These are phyloP conservation scores for Candida glaebosa DNA, from an alignment of 805 yeast genomes.

Conservation along the genomic window DNA sequence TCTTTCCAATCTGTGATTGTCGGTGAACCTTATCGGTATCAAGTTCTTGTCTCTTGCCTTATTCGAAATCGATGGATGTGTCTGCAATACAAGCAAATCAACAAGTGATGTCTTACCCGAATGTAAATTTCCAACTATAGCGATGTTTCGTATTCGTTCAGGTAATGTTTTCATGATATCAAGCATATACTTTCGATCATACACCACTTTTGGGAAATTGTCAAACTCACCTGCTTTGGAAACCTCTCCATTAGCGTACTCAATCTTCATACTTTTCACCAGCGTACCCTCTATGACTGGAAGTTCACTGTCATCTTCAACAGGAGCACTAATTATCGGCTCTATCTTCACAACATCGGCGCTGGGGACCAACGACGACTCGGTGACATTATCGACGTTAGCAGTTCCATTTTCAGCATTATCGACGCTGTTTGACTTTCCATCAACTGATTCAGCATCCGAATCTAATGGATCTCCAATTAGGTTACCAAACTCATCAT, in stretches of 20 bases:
- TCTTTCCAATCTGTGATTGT: conserved; percentile 64
- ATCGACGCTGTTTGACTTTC: conserved; percentile 5
- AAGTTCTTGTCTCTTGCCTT: conserved; percentile 22
- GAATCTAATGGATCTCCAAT: conserved; percentile 51
- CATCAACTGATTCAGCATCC: conserved; percentile 35
- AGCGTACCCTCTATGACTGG: conserved; percentile 62
- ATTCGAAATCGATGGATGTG: conserved; percentile 47
- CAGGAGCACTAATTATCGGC: conserved; percentile 5
- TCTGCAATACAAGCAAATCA: conserved; percentile 63
- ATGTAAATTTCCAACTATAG: conserved; percentile 75
- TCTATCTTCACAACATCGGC: background rate
- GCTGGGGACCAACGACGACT: conserved; percentile 4
- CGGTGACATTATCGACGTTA: conserved; percentile 4
- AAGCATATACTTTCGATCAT: conserved; percentile 60
- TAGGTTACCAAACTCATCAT: conserved; percentile 79
- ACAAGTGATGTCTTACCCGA: conserved; percentile 83
- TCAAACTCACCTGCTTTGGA: conserved; percentile 8
- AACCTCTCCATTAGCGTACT: conserved; percentile 11
- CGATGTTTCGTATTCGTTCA: conserved; percentile 66
- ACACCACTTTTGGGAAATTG: conserved; percentile 56
- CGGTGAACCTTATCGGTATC: conserved; percentile 62
- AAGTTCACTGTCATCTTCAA: conserved; percentile 40
- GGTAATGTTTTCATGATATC: conserved; percentile 47
- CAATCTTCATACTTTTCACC: conserved; percentile 44
- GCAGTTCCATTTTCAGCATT: conserved; percentile 18